Conservation (phyloP, 2,329 filamentous ascomycete species). For the Trichoderma harzianum region DNA sequence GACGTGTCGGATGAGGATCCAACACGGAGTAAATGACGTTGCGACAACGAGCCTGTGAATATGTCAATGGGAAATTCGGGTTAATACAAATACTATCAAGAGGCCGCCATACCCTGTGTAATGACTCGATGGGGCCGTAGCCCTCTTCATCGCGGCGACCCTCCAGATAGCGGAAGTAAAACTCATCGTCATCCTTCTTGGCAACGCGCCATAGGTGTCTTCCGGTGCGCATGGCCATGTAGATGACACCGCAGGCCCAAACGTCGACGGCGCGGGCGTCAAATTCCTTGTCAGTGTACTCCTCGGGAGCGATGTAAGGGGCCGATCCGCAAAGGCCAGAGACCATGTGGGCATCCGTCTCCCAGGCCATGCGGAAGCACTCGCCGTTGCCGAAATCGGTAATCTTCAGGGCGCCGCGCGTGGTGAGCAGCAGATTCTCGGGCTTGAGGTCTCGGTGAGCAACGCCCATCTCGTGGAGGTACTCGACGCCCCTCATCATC, state of each 20-base stretch:
- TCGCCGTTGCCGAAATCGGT: constrained; percentile 99
- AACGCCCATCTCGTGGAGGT: constrained; percentile 99
- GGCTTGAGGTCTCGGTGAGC: constrained; percentile 96
- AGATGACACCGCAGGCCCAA: constrained; percentile 98
- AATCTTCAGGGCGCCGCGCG: constrained; percentile 89
- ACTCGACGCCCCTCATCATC: constrained; percentile 97
- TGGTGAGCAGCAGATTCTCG: constrained; percentile 91
- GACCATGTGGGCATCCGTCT: constrained; percentile 97
- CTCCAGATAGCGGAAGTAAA: constrained; percentile 90
- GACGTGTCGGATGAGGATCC: constrained; percentile 86
- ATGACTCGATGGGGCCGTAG: constrained; percentile 91
- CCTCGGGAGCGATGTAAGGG: constrained; percentile 95
- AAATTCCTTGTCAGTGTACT: constrained; percentile 93
- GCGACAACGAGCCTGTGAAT: constrained; percentile 77
- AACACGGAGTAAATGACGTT: constrained; percentile 99
- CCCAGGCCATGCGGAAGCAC: constrained; percentile 99
- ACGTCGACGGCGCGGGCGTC: constrained; percentile 97
- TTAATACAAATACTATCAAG: background rate
- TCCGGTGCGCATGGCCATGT: constrained; percentile 99
- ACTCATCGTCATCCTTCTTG: constrained; percentile 95
- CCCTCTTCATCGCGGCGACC: constrained; percentile 92
- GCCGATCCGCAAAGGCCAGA: constrained; percentile 94
- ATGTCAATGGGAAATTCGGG: background rate
- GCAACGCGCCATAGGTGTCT: constrained; percentile 96
- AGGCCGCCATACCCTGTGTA: constrained; percentile 74